Evolutionary conservation across 345 rosid species (phyloP), one percentile per base, ranked within the genome.

Genomic region (Eutrema japonicum): DNA sequence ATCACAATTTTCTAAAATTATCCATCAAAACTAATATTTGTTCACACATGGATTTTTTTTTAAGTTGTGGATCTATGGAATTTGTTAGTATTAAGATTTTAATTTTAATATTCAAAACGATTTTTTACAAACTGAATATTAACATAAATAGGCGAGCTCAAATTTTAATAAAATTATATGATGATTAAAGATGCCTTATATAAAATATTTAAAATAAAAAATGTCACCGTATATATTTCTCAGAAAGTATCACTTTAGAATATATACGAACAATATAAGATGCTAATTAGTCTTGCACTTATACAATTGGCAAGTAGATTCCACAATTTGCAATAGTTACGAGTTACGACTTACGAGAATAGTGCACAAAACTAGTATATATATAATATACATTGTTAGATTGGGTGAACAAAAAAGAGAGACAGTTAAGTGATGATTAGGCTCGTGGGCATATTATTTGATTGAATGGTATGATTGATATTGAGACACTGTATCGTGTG

Each of bases 391-490:
- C n/a, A 57, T 32, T 70, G 35, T 57, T 13, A 56, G 27, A 45
- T 22, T 22, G n/a, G 49, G 11, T 32, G 3, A 36, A 30, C 12
- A 47, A 4, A 14, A 12, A 2, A 42, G 37, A 36, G 71, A 64
- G 50, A 11, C 38, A 65, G 71, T 65, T 64, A 36, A 32, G 66
- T 67, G 59, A 75, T 75, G 78, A 59, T 67, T 42, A 32, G 41
- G 46, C 55, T 74, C 54, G 78, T 59, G 78, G 38, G 61, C 12
- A 33, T 57, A 48, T 47, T 65, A 38, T 73, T 47, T 48, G 41
- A 64, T 40, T 46, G 49, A 35, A 73, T 54, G 22, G 49, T 52
- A 52, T 32, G 46, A 73, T 73, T 18, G 37, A 55, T 48, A 45
- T 54, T 46, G 26, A 73, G 65, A 65, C 66, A 55, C 2, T 56